phyloP scores from a whole-genome alignment of 768 basidiomycete genomes.

The Leccinum longicurvipes region DNA sequence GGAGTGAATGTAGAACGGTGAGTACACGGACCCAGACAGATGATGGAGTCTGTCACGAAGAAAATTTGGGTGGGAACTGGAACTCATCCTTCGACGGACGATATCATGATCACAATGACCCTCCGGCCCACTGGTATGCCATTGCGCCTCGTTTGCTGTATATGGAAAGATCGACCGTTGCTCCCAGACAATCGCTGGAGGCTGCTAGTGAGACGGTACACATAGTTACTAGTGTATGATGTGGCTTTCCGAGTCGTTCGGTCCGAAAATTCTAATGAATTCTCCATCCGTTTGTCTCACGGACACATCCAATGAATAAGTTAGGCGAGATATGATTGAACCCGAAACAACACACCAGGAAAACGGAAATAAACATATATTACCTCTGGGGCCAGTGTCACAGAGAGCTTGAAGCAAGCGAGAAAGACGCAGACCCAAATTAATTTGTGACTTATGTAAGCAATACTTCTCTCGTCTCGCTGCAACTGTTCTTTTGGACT shows the following conservation, averaged over 20 bases:
- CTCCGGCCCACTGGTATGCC: not conserved
- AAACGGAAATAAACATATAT: too few relatives aligned
- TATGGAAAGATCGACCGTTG: not conserved
- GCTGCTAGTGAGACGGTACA: too few relatives aligned
- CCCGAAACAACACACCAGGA: too few relatives aligned
- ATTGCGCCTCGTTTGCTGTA: not conserved
- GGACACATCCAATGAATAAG: not conserved
- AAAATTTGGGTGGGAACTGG: not conserved
- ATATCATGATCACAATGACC: not conserved
- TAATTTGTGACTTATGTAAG: not conserved
- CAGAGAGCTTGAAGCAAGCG: not conserved
- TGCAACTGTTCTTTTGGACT: too few relatives aligned
- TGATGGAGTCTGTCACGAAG: too few relatives aligned
- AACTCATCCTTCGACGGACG: not conserved
- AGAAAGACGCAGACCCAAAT: not conserved
- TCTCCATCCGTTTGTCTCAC: not conserved
- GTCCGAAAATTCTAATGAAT: too few relatives aligned
- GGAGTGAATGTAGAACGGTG: not conserved
- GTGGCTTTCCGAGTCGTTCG: too few relatives aligned
- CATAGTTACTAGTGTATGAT: too few relatives aligned
- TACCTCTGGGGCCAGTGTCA: too few relatives aligned
- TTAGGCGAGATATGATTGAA: too few relatives aligned
- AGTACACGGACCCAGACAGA: not conserved
- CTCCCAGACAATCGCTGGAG: not conserved
- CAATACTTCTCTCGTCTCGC: too few relatives aligned